Evolutionary conservation across 1,284 basidiomycete genomes (phyloP), one percentile per base, ranked within the genome.

Genomic region (Golubevia pallescens): DNA sequence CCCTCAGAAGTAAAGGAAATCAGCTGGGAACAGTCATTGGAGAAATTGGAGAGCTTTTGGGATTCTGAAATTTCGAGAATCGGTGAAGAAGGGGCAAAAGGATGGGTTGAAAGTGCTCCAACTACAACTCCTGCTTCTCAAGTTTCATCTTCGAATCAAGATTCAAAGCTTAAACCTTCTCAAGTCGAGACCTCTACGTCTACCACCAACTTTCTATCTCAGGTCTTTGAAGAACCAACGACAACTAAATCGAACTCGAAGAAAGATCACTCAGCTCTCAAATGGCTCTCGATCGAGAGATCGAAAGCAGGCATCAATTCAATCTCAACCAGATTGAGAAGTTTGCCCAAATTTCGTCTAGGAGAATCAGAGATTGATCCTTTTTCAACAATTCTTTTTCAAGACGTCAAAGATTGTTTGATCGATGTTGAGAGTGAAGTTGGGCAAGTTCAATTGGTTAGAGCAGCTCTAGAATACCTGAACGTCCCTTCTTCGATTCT

Each of bases 31-130:
- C n/a, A n/a, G n/a, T n/a, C n/a, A n/a, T n/a, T 87, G 13, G 67
- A 74, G 8, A 85, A 82, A 10, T 86, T 88, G 24, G 88, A 88
- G 64, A 62, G 70, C 3, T 89, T 88, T 63, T 89, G 88, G 88
- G 88, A 89, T 61, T 75, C 85, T 0, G 88, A 88, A 67, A 74
- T 68, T 0, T 86, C 88, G 1, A 86, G 88, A 1, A 80, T 89
- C 13, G 88, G 88, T 14, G 88, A 89, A 63, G 3, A 61, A 0
- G 85, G 81, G 0, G 84, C 88, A 0, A 64, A 63, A 24, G 88
- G 88, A 0, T 89, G 88, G 88, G n/a, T n/a, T n/a, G n/a, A n/a
- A n/a, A n/a, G n/a, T n/a, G n/a, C n/a, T n/a, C n/a, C n/a, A n/a
- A n/a, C n/a, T n/a, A n/a, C n/a, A n/a, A n/a, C n/a, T n/a, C n/a